These are phyloP conservation scores for Cordyceps cicadae DNA, from an alignment of 2,329 filamentous ascomycete genomes.

Conservation along the genomic window DNA sequence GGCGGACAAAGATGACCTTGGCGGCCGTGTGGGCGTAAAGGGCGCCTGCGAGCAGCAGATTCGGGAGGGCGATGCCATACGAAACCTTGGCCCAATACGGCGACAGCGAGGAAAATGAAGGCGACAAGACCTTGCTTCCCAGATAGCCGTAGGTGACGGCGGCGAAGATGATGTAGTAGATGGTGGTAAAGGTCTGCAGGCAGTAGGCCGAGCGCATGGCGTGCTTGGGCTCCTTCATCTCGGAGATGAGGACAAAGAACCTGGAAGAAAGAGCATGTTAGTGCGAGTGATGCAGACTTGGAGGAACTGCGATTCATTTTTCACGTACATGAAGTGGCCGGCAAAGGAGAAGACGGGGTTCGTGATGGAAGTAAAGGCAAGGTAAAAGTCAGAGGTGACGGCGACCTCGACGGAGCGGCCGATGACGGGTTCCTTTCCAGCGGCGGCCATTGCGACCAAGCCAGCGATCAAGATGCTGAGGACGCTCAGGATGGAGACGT, in stretches of 20 bases:
- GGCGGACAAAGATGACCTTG: constrained; percentile 42
- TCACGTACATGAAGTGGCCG: constrained; percentile 37
- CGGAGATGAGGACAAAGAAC: constrained; percentile 45
- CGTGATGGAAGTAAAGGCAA: constrained; percentile 25
- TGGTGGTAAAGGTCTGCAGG: constrained; percentile 40
- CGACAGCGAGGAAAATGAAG: constrained; percentile 38
- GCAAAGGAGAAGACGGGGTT: constrained; percentile 47
- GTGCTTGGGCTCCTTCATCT: constrained; percentile 42
- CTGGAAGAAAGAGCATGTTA: not conserved
- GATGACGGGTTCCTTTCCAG: constrained; percentile 32
- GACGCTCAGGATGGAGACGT: constrained; percentile 36
- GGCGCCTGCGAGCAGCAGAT: constrained; percentile 40
- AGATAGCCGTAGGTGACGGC: constrained; percentile 43
- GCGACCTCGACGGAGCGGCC: constrained; percentile 30
- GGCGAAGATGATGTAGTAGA: constrained; percentile 43
- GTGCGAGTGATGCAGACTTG: not conserved
- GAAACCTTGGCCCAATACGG: constrained; percentile 40
- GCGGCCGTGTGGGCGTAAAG: constrained; percentile 43
- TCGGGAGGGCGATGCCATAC: constrained; percentile 42
- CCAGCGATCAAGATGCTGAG: constrained; percentile 41
- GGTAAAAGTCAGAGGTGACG: constrained; percentile 23
- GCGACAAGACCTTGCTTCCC: constrained; percentile 35
- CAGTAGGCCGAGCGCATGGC: constrained; percentile 43
- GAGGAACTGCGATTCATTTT: not conserved
- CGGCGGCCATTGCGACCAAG: constrained; percentile 42